Evolutionary conservation across 2,329 filamentous ascomycete species (phyloP).

Genomic region (Penicillium nordicum): DNA sequence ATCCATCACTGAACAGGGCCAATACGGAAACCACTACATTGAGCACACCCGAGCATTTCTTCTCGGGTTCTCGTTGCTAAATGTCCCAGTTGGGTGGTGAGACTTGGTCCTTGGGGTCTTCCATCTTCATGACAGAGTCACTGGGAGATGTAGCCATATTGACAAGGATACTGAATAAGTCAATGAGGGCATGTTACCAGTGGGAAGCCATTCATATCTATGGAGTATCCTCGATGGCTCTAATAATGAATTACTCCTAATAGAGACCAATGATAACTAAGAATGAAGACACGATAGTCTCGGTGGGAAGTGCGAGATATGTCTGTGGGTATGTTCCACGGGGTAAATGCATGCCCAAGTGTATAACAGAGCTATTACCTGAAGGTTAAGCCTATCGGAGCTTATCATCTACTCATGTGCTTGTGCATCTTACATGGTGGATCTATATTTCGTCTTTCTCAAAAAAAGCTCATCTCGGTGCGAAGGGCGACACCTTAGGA

Average conservation of each 20-base stretch:
- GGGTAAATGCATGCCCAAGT: no score
- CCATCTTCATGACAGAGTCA: no score
- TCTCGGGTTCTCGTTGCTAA: no score
- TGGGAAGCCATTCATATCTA: neutral
- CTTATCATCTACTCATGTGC: neutral
- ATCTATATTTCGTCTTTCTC: no score
- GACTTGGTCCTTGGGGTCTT: no score
- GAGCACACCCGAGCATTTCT: no score
- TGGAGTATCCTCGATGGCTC: neutral
- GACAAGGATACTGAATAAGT: neutral
- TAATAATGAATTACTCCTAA: neutral
- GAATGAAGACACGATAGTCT: neutral
- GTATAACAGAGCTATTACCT: neutral
- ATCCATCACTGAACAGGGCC: no score
- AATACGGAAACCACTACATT: no score
- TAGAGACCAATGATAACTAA: neutral
- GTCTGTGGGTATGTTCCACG: no score
- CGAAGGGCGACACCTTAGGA: slow-evolving; percentile 9
- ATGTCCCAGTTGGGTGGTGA: no score
- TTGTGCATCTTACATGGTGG: neutral
- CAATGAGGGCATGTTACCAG: neutral
- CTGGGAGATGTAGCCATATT: no score
- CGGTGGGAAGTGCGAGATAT: neutral
- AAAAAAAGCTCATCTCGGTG: neutral
- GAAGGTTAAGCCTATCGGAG: neutral